Evolutionary conservation across 371 early-diverging fungal genomes (phyloP).

Genomic region (Mortierella sp.): DNA sequence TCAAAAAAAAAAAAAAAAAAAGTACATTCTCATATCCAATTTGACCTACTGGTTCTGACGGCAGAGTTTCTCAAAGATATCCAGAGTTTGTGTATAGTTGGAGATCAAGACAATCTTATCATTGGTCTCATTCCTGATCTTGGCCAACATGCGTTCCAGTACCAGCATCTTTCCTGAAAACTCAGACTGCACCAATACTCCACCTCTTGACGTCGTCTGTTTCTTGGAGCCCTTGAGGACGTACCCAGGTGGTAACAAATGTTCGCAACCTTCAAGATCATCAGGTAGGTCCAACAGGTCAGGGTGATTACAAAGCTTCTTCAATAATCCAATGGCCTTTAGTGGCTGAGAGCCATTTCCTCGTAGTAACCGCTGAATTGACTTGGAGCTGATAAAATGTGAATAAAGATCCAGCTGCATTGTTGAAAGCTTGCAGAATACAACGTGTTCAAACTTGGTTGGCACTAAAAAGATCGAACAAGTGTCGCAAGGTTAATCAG

Average conservation of each 20-base stretch:
- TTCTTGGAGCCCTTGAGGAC: slow-evolving; percentile 39
- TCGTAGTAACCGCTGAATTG: slow-evolving; percentile 75
- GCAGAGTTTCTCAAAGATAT: slow-evolving; percentile 92
- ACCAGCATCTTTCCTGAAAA: slow-evolving; percentile 93
- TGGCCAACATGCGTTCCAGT: slow-evolving; percentile 78
- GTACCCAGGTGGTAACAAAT: slow-evolving; percentile 62
- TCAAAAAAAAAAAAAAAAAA: background rate
- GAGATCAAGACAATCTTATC: slow-evolving; percentile 98
- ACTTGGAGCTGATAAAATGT: slow-evolving; percentile 80
- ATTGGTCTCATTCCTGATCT: slow-evolving; percentile 75
- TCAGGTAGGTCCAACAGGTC: slow-evolving; percentile 76
- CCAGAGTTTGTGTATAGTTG: slow-evolving; percentile 98
- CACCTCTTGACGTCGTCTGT: slow-evolving; percentile 38
- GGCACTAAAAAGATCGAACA: slow-evolving; percentile 72
- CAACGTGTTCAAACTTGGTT: slow-evolving; percentile 95
- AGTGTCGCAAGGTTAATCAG: too few species aligned
- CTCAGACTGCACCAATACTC: slow-evolving; percentile 66
- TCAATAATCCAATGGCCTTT: slow-evolving; percentile 90
- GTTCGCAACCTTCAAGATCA: slow-evolving; percentile 76
- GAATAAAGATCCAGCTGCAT: slow-evolving; percentile 87
- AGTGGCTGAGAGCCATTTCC: slow-evolving; percentile 76
- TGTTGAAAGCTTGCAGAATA: slow-evolving; percentile 87
- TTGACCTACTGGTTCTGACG: slow-evolving; percentile 69
- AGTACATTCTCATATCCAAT: background rate
- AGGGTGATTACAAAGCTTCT: slow-evolving; percentile 97